Evolutionary conservation across 352 stramenopile genomes (phyloP).

Genomic region (Paralagenidium karlingii): DNA sequence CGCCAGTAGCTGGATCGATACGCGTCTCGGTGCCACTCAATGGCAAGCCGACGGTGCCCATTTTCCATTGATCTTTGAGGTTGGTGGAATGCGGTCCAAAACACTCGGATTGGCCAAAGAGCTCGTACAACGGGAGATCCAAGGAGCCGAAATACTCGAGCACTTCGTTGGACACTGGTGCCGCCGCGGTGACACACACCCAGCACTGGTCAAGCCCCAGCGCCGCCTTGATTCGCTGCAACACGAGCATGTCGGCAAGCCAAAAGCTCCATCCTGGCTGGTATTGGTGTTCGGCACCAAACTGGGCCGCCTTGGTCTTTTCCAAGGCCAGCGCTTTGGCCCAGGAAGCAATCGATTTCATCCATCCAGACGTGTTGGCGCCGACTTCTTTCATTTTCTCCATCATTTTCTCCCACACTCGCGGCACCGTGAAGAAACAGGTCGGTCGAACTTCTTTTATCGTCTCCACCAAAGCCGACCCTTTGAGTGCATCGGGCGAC

Average conservation of each 20-base stretch:
- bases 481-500: constrained; percentile 52
- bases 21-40: constrained; percentile 33
- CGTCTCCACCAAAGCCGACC: constrained; percentile 50
- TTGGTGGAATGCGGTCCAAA: constrained; percentile 75
- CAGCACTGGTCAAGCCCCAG: constrained; percentile 74
- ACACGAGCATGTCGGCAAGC: constrained; percentile 69
- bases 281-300: constrained; percentile 29
- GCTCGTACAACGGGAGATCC: constrained; percentile 90
- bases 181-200: constrained; percentile 76
- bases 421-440: constrained; percentile 76
- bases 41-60: constrained; percentile 61
- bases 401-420: constrained; percentile 83
- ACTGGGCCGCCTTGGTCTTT: constrained; percentile 50
- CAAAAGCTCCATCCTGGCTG: constrained; percentile 72
- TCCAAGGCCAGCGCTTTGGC: constrained; percentile 58
- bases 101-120: constrained; percentile 87
- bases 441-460: constrained; percentile 49
- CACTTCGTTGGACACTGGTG: constrained; percentile 34
- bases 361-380: constrained; percentile 49
- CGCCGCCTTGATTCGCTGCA: constrained; percentile 62
- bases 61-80: constrained; percentile 69
- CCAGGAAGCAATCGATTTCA: constrained; percentile 77
- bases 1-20: constrained; percentile 28
- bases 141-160: constrained; percentile 85
- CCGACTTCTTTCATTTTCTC: constrained; percentile 57